Evolutionary conservation across 192 early-diverging fungal genomes (phyloP).

Genomic region (Podila minutissima): DNA sequence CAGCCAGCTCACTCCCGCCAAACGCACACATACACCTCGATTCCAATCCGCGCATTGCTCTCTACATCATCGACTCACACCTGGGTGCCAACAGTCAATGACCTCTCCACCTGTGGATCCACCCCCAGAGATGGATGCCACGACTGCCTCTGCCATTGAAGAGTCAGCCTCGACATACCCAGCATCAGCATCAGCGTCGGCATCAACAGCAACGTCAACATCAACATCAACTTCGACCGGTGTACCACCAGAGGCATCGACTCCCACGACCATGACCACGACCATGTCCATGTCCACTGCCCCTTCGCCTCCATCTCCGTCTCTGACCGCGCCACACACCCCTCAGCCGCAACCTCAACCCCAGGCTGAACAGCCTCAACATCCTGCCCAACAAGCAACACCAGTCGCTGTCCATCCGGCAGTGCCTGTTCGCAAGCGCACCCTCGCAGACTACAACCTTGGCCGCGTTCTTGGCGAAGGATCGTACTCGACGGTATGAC

Average conservation of each 20-base stretch:
- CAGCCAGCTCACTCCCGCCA: not conserved
- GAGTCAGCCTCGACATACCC: not conserved
- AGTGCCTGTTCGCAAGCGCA: constrained; percentile 66
- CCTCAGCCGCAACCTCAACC: constrained; percentile 1
- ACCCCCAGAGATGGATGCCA: not conserved
- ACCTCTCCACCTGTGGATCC: not conserved
- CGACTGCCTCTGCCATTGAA: not conserved
- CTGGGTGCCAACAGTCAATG: not conserved
- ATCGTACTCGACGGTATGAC: constrained; percentile 88
- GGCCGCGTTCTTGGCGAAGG: constrained; percentile 91
- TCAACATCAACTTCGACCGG: not conserved
- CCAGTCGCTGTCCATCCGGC: constrained; percentile 8
- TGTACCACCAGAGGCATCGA: no score
- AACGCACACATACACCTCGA: not conserved
- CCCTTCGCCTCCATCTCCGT: no score
- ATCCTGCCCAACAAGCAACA: not conserved
- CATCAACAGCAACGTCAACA: not conserved
- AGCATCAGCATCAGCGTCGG: not conserved
- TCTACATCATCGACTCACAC: not conserved
- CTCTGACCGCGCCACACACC: constrained; percentile 1
- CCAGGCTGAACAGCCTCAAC: not conserved
- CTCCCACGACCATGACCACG: no score
- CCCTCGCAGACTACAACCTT: constrained; percentile 86
- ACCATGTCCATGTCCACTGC: no score
- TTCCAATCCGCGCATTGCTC: not conserved